A percentile compares a stretch with the other conserved stretches of the same genome.
phyloP scores from a whole-genome alignment of 2,329 filamentous ascomycete genomes.

The Apiospora arundinis region DNA sequence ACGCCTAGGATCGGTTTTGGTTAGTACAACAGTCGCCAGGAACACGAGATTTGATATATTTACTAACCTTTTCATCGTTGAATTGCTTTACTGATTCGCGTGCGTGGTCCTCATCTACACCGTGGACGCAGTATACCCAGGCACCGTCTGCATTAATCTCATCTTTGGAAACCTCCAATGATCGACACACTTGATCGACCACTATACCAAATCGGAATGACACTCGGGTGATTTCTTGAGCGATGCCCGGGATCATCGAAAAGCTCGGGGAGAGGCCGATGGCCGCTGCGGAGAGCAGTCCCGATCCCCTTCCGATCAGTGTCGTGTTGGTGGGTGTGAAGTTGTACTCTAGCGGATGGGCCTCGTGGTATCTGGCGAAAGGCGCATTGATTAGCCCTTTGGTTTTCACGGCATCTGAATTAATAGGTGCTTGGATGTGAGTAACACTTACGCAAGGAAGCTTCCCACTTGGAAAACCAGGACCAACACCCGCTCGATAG shows the following conservation, averaged over 20 bases:
- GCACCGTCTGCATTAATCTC: constrained; percentile 19
- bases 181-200: constrained; percentile 19
- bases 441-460: constrained; percentile 22
- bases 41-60: neutral
- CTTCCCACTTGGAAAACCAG: constrained; percentile 24
- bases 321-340: neutral
- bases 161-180: neutral
- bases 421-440: neutral
- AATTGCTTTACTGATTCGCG: neutral
- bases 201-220: constrained; percentile 9
- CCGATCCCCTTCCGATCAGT: constrained; percentile 14
- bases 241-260: constrained; percentile 12
- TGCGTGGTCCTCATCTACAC: constrained; percentile 2
- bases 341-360: constrained; percentile 6
- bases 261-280: constrained; percentile 3
- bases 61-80: constrained; percentile 1
- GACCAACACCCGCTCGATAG: constrained; percentile 23
- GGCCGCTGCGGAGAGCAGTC: constrained; percentile 1
- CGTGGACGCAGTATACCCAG: constrained; percentile 13
- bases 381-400: neutral
- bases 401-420: neutral
- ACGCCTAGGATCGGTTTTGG: neutral
- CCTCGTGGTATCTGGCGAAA: neutral
- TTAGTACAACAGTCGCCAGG: neutral
- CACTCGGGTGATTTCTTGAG: neutral